Base-by-base conservation (phyloP, 1,139 yeast genomes). In the Saccharomyces pastorianus region DNA sequence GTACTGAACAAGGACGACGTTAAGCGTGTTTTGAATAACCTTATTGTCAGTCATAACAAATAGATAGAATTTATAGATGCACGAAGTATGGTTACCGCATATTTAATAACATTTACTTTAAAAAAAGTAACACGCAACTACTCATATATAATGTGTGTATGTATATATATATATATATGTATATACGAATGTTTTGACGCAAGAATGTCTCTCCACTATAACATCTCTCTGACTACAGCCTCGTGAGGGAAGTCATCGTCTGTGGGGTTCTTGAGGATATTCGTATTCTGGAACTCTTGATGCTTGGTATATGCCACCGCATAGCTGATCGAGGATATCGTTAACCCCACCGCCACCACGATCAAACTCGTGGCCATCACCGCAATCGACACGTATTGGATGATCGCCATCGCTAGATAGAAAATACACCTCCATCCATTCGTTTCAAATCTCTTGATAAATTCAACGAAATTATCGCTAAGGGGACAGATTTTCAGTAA, bases 401-500 rank as follows among this genome's bases (percentile, higher is more conserved):
- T 78, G 5, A 80, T 81, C 13, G 96, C 93, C 85, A 85, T 86
- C 2, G 70, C 66, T 3, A 76, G 63, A 64, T 85, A 85, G 64
- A 85, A 83, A 1, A 76, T 74, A 8, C 83, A 82, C 56, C 91
- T 77, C 54, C 82, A 83, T 70, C 83, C 78, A 66, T 85, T 84
- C 53, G 82, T 79, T 76, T 86, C 83, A 76, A 88, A 81, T 69
- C 78, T 73, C 69, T 85, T 73, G 74, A 95, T 76, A 74, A 88
- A 78, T 70, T 76, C 64, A 73, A 91, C 78, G 77, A 93, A 89
- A 54, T 82, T 81, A 56, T 90, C 96, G 49, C 96, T 88, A 66
- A 95, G 79, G 28, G 99, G 96, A 71, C 98, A 93, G 51, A 93
- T 88, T 61, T 81, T 84, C 63, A 93, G 77, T 61, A 93, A 75